Evolutionary conservation across 2,329 filamentous ascomycete genomes (phyloP).

Genomic region (Tetracladium maxilliforme): DNA sequence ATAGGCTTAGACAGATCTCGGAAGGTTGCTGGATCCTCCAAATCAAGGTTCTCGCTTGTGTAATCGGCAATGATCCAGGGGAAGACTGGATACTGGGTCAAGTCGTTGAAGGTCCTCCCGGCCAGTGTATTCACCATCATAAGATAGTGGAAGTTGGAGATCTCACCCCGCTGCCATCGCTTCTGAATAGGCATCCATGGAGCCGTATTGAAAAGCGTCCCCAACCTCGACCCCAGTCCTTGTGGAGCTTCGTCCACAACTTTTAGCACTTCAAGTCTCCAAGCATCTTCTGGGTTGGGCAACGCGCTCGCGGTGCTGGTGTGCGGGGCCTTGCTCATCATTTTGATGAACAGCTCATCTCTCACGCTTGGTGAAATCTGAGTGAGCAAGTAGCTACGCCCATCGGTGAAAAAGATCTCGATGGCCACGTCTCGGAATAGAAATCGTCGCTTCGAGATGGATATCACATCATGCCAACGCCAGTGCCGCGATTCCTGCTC

Average conservation of each 20-base stretch:
- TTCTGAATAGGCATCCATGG: constrained; percentile 74
- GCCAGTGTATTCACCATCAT: constrained; percentile 99
- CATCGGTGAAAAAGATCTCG: constrained; percentile 96
- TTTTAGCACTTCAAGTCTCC: constrained; percentile 78
- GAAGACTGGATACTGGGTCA: constrained; percentile 96
- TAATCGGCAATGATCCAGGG: constrained; percentile 97
- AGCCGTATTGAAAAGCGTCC: constrained; percentile 76
- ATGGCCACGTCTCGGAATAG: constrained; percentile 89
- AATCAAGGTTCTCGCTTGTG: constrained; percentile 79
- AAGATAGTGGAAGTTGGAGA: constrained; percentile 96
- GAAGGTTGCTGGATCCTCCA: constrained; percentile 73
- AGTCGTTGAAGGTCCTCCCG: constrained; percentile 89
- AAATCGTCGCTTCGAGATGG: constrained; percentile 89
- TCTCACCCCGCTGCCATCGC: constrained; percentile 84
- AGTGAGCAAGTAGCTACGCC: constrained; percentile 85
- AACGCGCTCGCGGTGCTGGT: constrained; percentile 55
- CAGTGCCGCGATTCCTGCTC: constrained; percentile 81
- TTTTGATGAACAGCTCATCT: constrained; percentile 67
- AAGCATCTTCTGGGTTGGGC: constrained; percentile 72
- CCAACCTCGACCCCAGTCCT: constrained; percentile 68
- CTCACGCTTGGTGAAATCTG: constrained; percentile 58
- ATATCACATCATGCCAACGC: constrained; percentile 90
- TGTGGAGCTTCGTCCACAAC: constrained; percentile 43
- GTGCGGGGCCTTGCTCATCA: constrained; percentile 68
- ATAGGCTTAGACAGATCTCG: constrained; percentile 90